Evolutionary conservation across 495 filamentous ascomycete genomes (phyloP).

Genomic region (Hypoxylon subgilvum): DNA sequence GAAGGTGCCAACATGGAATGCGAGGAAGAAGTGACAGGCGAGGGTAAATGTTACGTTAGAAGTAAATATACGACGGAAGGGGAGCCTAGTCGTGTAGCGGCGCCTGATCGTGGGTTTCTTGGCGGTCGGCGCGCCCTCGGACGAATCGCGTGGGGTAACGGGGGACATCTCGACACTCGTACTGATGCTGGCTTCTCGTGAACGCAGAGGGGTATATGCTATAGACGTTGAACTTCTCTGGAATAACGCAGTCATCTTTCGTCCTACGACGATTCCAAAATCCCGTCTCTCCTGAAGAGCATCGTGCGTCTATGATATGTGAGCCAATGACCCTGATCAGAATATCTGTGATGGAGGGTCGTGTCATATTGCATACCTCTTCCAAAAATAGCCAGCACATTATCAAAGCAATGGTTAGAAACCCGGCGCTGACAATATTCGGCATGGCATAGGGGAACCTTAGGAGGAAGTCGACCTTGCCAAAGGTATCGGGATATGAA

Average conservation of each 20-base stretch:
- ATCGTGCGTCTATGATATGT: conserved; percentile 57
- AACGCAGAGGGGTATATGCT: conserved; percentile 36
- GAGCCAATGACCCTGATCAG: conserved; percentile 8
- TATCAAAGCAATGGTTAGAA: conserved; percentile 62
- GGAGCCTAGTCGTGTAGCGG: conserved; percentile 54
- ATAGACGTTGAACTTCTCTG: conserved; percentile 19
- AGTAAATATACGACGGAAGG: conserved; percentile 80
- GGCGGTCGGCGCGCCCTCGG: conserved; percentile 4
- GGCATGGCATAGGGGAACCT: conserved; percentile 77
- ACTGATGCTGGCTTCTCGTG: conserved; percentile 31
- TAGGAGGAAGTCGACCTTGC: conserved; percentile 69
- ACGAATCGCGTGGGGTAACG: conserved; percentile 26
- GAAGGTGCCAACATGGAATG: conserved; percentile 81
- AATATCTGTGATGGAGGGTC: neutral
- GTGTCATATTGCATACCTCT: conserved; percentile 64
- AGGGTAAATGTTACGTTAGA: conserved; percentile 72
- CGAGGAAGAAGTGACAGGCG: conserved; percentile 70
- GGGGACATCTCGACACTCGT: conserved; percentile 41
- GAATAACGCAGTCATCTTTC: conserved; percentile 35
- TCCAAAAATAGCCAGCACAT: conserved; percentile 70
- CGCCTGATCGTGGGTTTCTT: conserved; percentile 19
- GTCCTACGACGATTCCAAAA: conserved; percentile 51
- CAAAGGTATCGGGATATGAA: conserved; percentile 71
- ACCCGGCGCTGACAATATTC: conserved; percentile 73
- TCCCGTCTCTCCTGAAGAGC: conserved; percentile 55